Evolutionary conservation across 306 rosid species (phyloP).

Genomic region (Citrullus colocynthis): DNA sequence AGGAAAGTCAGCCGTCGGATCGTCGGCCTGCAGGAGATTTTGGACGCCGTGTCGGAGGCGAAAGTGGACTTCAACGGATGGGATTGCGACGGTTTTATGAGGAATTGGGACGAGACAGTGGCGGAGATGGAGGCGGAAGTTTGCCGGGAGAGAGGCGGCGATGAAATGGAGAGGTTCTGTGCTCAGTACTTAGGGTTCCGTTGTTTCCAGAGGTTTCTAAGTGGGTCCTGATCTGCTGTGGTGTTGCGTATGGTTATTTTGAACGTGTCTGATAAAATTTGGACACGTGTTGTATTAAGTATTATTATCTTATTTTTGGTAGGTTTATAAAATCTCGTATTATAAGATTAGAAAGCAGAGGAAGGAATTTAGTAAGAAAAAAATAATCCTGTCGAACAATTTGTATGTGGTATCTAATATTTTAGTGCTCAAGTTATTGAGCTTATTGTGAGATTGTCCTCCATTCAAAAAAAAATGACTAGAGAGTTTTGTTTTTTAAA

Average conservation of each 20-base stretch:
- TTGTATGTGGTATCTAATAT: no score
- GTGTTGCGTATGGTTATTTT: not conserved
- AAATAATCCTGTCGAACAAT: no score
- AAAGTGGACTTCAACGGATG: conserved; percentile 30
- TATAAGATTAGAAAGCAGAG: not conserved
- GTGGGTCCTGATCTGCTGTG: conserved; percentile 27
- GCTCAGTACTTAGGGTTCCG: conserved; percentile 67
- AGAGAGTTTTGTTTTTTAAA: no score
- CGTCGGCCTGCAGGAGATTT: conserved; percentile 80
- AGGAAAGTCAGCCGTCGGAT: conserved; percentile 77
- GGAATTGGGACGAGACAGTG: conserved; percentile 52
- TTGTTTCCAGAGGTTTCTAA: conserved; percentile 74
- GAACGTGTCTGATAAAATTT: not conserved
- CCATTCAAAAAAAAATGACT: no score
- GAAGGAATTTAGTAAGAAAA: no score
- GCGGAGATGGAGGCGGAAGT: conserved; percentile 73
- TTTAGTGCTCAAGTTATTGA: not conserved
- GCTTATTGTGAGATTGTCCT: not conserved
- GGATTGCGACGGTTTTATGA: conserved; percentile 13
- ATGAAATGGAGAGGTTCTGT: conserved; percentile 61
- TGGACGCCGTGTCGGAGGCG: conserved; percentile 45
- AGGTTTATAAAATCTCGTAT: not conserved
- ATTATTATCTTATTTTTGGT: no score
- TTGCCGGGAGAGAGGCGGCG: conserved; percentile 69
- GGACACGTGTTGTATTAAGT: not conserved